Conservation (phyloP, 78 protist species). For the Capsaspora owczarzaki region DNA sequence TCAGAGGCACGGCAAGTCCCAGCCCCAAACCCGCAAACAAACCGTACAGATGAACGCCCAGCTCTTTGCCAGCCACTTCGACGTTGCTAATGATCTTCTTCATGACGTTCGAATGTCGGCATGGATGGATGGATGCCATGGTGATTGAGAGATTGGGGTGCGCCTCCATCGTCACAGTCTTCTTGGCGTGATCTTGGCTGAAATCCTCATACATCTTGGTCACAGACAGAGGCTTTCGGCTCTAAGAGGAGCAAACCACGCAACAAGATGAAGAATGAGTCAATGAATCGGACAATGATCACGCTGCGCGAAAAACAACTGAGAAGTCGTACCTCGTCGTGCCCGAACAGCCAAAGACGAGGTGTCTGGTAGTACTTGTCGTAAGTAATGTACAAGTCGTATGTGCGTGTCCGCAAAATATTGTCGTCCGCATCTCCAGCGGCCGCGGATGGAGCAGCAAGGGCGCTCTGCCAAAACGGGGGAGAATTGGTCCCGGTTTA, state of each 20-base stretch:
- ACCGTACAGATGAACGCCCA: constrained; percentile 32
- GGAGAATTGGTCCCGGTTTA: no score
- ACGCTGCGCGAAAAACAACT: not conserved
- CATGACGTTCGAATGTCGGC: constrained; percentile 83
- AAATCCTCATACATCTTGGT: constrained; percentile 85
- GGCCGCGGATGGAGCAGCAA: no score
- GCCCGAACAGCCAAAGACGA: constrained; percentile 83
- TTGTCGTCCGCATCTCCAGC: constrained; percentile 46
- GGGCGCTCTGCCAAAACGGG: no score
- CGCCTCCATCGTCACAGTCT: constrained; percentile 91
- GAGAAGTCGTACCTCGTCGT: constrained; percentile 55
- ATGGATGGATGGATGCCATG: constrained; percentile 82
- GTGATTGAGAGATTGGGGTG: constrained; percentile 81
- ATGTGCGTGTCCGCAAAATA: constrained; percentile 74
- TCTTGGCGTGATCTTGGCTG: constrained; percentile 87
- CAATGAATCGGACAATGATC: not conserved
- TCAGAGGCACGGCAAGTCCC: not conserved
- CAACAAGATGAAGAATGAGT: not conserved
- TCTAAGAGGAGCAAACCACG: not conserved
- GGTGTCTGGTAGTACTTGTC: constrained; percentile 91
- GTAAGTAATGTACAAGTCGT: constrained; percentile 80
- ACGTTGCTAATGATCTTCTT: constrained; percentile 69
- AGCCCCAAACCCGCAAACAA: not conserved
- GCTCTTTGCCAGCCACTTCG: constrained; percentile 38
- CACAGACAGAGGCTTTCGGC: constrained; percentile 46